Conservation (phyloP, 176 grass and related monocot species). For the barley (Hordeum vulgare) region MorexV3_pseudomolecules_assembly NC_058518.1:506472821-506473320, state of each 20-base stretch:
- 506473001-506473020: neutral
- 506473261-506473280: neutral
- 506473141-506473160: neutral
- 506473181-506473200: neutral
- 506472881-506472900: no score
- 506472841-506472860: no score
- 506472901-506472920: no score
- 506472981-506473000: neutral
- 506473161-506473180: neutral
- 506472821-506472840: no score
- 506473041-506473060: neutral
- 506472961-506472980: no score
- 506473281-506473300: neutral
- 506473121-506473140: neutral
- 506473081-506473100: neutral
- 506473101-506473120: neutral
- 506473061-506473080: neutral
- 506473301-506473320: constrained; percentile 2
- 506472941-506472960: no score
- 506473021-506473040: neutral
- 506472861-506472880: no score
- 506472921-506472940: no score
- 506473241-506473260: neutral
- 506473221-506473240: neutral
- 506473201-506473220: neutral